phyloP scores from a whole-genome alignment of 108 stramenopile species.

The Mediolabrus comicus region DNA sequence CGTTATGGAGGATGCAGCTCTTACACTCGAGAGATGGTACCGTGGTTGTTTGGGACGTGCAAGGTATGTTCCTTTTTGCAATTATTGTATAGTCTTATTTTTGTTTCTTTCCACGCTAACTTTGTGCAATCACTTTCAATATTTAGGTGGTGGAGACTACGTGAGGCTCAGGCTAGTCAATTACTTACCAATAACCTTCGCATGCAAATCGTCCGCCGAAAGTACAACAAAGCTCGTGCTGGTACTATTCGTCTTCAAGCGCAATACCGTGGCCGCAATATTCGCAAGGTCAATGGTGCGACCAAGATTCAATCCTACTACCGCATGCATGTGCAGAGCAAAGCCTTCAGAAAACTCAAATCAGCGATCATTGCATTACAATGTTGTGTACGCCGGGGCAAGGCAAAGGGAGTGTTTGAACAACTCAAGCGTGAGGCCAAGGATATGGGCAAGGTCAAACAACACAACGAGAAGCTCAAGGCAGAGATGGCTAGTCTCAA shows the following conservation, averaged over 20 bases:
- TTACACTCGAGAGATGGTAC: slow-evolving; percentile 72
- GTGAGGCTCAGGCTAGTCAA: slow-evolving; percentile 72
- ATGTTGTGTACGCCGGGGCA: slow-evolving; percentile 57
- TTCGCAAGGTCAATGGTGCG: slow-evolving; percentile 57
- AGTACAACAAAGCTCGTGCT: slow-evolving; percentile 48
- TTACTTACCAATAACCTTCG: slow-evolving; percentile 83
- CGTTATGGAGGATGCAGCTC: slow-evolving; percentile 58
- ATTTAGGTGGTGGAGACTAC: slow-evolving; percentile 75
- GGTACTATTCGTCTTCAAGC: slow-evolving; percentile 76
- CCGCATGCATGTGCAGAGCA: slow-evolving; percentile 50
- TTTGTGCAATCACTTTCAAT: not conserved
- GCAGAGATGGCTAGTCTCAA: slow-evolving; percentile 90
- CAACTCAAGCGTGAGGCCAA: slow-evolving; percentile 80
- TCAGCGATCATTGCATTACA: slow-evolving; percentile 78
- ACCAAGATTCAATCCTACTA: slow-evolving; percentile 66
- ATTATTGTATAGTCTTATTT: slow-evolving; percentile 5
- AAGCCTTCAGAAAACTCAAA: slow-evolving; percentile 55
- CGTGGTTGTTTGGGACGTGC: slow-evolving; percentile 84
- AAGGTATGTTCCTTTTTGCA: slow-evolving; percentile 41
- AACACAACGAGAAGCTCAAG: slow-evolving; percentile 87
- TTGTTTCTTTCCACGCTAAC: not conserved
- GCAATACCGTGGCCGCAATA: slow-evolving; percentile 63
- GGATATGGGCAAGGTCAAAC: slow-evolving; percentile 84
- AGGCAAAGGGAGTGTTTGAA: slow-evolving; percentile 59
- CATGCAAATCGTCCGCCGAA: slow-evolving; percentile 64